phyloP scores from a whole-genome alignment of 2,329 filamentous ascomycete species.

The Penicillium hesseltinei region DNA sequence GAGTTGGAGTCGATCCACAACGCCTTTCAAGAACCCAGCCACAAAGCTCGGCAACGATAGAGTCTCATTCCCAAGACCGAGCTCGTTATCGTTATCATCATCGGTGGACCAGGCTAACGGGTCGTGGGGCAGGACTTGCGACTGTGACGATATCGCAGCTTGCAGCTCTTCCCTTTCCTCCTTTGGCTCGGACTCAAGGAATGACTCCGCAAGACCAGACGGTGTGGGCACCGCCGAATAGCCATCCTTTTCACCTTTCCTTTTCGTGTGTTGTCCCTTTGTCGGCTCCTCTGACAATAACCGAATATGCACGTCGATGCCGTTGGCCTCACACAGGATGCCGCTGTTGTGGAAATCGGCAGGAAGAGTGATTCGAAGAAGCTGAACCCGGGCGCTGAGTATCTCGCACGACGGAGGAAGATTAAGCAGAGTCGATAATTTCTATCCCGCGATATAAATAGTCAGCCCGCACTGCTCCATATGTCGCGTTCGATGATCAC shows the following conservation, averaged over 20 bases:
- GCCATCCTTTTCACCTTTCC: constrained; percentile 9
- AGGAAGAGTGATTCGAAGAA: constrained; percentile 78
- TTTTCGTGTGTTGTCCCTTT: constrained; percentile 32
- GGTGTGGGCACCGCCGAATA: constrained; percentile 42
- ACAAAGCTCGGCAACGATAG: constrained; percentile 59
- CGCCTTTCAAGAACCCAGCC: constrained; percentile 58
- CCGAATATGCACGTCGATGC: constrained; percentile 68
- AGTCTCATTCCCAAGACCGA: constrained; percentile 52
- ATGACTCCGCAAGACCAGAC: constrained; percentile 60
- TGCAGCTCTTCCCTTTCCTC: constrained; percentile 59
- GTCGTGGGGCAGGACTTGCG: constrained; percentile 49
- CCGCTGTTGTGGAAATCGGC: constrained; percentile 84
- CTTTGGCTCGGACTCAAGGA: constrained; percentile 57
- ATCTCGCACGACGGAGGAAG: constrained; percentile 72
- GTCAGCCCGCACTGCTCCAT: constrained; percentile 24
- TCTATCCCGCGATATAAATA: constrained; percentile 51
- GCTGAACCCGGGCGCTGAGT: constrained; percentile 69
- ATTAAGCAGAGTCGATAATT: constrained; percentile 71
- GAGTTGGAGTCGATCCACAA: constrained; percentile 57
- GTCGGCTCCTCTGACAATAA: constrained; percentile 47
- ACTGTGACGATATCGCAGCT: constrained; percentile 54
- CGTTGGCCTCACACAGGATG: constrained; percentile 77
- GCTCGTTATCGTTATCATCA: constrained; percentile 53
- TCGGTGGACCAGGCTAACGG: constrained; percentile 44
- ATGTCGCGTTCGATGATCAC: constrained; percentile 1